A percentile compares a stretch with the other conserved stretches of the same genome.
Conservation (phyloP, 208 protist genomes). For the Sergeia podlipaevii region DNA sequence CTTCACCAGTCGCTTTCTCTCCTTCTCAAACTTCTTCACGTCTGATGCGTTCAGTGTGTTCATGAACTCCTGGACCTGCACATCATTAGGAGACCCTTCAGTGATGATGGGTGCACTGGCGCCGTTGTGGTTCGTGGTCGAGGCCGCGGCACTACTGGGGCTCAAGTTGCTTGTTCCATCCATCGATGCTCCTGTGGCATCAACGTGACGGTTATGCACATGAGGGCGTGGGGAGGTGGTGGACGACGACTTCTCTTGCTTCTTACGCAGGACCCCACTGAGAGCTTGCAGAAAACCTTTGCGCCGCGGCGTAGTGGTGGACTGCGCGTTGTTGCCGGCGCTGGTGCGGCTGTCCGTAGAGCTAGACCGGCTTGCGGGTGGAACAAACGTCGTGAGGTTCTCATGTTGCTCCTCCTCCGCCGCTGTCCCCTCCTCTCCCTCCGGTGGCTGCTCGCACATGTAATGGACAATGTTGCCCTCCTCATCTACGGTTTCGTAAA, state of each 20-base stretch:
- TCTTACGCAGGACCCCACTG: too few relatives aligned
- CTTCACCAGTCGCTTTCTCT: constrained; percentile 28
- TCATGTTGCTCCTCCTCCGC: not conserved
- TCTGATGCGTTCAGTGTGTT: constrained; percentile 13
- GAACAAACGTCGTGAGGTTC: not conserved
- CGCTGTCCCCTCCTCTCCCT: constrained; percentile 2
- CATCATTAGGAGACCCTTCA: too few relatives aligned
- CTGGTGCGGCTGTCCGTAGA: not conserved
- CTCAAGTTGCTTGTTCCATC: too few relatives aligned
- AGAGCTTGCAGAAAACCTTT: too few relatives aligned
- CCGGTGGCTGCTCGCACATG: not conserved
- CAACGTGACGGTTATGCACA: too few relatives aligned
- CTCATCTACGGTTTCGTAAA: constrained; percentile 36
- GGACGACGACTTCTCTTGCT: too few relatives aligned
- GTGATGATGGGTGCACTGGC: too few relatives aligned
- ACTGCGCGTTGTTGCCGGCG: not conserved
- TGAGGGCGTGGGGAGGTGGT: too few relatives aligned
- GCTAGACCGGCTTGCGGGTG: not conserved
- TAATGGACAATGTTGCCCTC: constrained; percentile 31
- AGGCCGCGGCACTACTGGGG: too few relatives aligned
- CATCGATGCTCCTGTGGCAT: too few relatives aligned
- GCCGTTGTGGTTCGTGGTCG: not conserved
- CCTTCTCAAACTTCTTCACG: constrained; percentile 27
- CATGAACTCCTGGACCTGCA: constrained; percentile 12
- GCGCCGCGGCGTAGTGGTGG: too few relatives aligned